These are phyloP conservation scores for Neurospora intermedia DNA, from an alignment of 495 filamentous ascomycete genomes.

Conservation along the genomic window DNA sequence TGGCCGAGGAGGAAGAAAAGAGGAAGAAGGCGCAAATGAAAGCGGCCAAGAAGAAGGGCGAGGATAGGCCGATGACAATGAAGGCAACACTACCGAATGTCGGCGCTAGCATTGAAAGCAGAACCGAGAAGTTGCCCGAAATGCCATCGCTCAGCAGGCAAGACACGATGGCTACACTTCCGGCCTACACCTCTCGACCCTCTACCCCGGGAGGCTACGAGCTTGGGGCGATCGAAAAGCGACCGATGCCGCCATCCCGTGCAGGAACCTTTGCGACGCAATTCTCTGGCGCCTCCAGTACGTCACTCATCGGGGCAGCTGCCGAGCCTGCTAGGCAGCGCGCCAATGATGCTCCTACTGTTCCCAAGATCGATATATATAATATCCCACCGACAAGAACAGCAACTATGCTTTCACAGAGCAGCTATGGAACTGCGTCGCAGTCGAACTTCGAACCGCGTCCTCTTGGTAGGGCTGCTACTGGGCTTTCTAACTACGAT, in stretches of 20 bases:
- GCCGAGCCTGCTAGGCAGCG: constrained; percentile 46
- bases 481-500: neutral
- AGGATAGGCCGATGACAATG: constrained; percentile 39
- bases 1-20: constrained; percentile 59
- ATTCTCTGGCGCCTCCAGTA: constrained; percentile 34
- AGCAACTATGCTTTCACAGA: constrained; percentile 23
- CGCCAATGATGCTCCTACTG: constrained; percentile 35
- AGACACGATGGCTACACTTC: constrained; percentile 57
- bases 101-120: constrained; percentile 4
- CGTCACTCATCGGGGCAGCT: constrained; percentile 47
- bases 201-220: constrained; percentile 41
- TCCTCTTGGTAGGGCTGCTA: neutral
- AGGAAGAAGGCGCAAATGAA: constrained; percentile 46
- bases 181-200: constrained; percentile 48
- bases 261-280: constrained; percentile 32
- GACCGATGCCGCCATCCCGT: constrained; percentile 26
- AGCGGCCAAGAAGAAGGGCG: constrained; percentile 43
- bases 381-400: constrained; percentile 24
- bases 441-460: neutral
- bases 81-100: constrained; percentile 50
- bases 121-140: constrained; percentile 42
- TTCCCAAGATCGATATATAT: constrained; percentile 27
- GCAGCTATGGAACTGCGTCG: constrained; percentile 40
- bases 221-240: constrained; percentile 34
- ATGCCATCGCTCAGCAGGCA: constrained; percentile 53